These are phyloP conservation scores for Solanum verrucosum DNA, from an alignment of 257 asterid species.

Conservation along the genomic window DNA sequence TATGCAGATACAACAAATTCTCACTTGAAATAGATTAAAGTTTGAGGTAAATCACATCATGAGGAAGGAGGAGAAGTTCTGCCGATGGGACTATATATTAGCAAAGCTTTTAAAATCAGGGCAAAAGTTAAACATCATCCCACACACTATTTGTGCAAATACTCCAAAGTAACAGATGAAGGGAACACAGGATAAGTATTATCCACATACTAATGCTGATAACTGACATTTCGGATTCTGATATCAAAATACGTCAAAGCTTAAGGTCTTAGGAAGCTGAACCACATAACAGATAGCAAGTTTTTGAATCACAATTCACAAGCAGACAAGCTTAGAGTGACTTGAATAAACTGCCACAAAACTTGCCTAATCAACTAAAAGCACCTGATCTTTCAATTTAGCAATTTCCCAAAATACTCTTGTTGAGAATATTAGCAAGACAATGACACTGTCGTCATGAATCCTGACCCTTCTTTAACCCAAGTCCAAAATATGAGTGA, in stretches of 20 bases:
- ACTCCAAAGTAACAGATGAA: neutral
- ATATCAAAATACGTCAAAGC: neutral
- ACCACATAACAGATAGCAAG: neutral
- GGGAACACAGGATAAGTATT: neutral
- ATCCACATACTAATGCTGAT: neutral
- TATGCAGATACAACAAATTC: neutral
- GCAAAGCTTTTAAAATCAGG: neutral
- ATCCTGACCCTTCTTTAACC: neutral
- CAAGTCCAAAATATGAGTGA: neutral
- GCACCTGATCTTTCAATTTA: neutral
- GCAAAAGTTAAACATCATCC: neutral
- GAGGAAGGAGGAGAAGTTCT: neutral
- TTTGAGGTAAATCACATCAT: neutral
- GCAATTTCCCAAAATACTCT: neutral
- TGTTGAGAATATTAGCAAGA: neutral
- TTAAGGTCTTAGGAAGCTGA: neutral
- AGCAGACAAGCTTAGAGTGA: neutral
- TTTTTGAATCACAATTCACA: neutral
- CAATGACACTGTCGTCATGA: neutral
- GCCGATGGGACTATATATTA: neutral
- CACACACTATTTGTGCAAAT: neutral
- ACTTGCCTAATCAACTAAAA: neutral
- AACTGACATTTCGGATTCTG: neutral
- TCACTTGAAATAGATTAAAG: neutral
- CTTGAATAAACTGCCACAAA: neutral